phyloP scores from a whole-genome alignment of 768 basidiomycete species.

The Tephrocybe sp. region DNA sequence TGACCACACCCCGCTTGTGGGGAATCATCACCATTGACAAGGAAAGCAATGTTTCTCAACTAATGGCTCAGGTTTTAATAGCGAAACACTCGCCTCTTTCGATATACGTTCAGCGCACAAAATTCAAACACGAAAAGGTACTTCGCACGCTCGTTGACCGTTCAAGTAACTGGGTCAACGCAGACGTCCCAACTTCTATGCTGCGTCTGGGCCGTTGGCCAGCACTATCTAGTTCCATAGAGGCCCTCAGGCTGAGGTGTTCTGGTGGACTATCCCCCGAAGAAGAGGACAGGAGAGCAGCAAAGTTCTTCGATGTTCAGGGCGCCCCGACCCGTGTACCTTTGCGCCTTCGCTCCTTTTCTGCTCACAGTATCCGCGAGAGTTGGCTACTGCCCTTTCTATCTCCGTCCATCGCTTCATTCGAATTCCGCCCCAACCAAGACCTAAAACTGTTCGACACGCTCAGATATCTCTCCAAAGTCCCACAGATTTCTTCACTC shows the following conservation, averaged over 20 bases:
- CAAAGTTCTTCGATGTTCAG: constrained; percentile 15
- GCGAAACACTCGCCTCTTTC: constrained; percentile 29
- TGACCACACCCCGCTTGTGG: constrained; percentile 30
- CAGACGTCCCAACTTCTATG: constrained; percentile 19
- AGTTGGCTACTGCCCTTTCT: constrained; percentile 23
- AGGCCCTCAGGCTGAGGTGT: constrained; percentile 18
- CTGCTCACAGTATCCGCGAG: constrained; percentile 11
- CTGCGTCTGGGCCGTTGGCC: constrained; percentile 20
- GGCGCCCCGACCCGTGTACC: neutral
- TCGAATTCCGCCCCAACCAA: constrained; percentile 10
- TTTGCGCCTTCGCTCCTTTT: constrained; percentile 22
- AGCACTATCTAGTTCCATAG: constrained; percentile 16
- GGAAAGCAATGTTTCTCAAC: constrained; percentile 1
- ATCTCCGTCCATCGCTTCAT: constrained; percentile 22
- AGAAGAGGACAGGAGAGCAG: neutral
- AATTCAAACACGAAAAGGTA: neutral
- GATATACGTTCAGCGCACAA: constrained; percentile 13
- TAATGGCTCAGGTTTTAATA: constrained; percentile 22
- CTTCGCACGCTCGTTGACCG: constrained; percentile 16
- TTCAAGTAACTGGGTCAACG: constrained; percentile 27
- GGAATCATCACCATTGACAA: constrained; percentile 24
- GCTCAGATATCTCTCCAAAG: constrained; percentile 11
- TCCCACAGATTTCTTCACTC: constrained; percentile 20
- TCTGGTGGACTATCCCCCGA: neutral
- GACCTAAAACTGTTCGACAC: constrained; percentile 3